These are phyloP conservation scores for Abrus pulchellus DNA, from an alignment of 306 rosid genomes.

Conservation along the genomic window DNA sequence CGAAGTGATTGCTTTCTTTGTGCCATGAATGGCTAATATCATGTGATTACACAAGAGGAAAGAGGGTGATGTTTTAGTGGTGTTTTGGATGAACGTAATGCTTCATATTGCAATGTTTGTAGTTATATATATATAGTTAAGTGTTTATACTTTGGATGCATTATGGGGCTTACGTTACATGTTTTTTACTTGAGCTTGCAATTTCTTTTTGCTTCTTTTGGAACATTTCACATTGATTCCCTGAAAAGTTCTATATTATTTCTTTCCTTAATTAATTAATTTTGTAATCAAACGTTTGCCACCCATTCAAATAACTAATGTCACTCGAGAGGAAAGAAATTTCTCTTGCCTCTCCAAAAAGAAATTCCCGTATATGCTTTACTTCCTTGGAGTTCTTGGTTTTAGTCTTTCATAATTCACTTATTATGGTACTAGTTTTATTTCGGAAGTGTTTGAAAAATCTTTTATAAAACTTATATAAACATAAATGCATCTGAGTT, in stretches of 20 bases:
- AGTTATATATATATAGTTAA: constrained; percentile 42
- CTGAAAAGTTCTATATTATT: constrained; percentile 31
- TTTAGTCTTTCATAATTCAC: constrained; percentile 18
- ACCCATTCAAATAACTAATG: constrained; percentile 1
- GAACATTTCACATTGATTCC: constrained; percentile 47
- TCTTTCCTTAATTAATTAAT: constrained; percentile 28
- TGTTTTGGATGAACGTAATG: constrained; percentile 32
- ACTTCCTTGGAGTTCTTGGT: constrained; percentile 10
- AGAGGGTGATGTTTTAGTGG: constrained; percentile 18
- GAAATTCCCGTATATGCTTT: constrained; percentile 49
- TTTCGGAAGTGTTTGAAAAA: no score
- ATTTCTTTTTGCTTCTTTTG: constrained; percentile 52
- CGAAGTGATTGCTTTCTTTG: constrained; percentile 58
- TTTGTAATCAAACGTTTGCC: constrained; percentile 25
- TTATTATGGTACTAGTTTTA: constrained; percentile 1
- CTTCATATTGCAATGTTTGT: constrained; percentile 6
- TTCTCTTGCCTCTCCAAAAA: constrained; percentile 31
- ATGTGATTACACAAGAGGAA: constrained; percentile 22
- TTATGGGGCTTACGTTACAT: constrained; percentile 39
- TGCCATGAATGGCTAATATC: constrained; percentile 58
- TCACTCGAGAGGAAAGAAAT: neutral
- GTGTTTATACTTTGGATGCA: constrained; percentile 60
- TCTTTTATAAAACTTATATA: no score
- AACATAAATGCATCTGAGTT: no score
- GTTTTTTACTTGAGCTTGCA: constrained; percentile 36